phyloP scores from a whole-genome alignment of 345 rosid genomes.

The Heritiera fomes region DNA sequence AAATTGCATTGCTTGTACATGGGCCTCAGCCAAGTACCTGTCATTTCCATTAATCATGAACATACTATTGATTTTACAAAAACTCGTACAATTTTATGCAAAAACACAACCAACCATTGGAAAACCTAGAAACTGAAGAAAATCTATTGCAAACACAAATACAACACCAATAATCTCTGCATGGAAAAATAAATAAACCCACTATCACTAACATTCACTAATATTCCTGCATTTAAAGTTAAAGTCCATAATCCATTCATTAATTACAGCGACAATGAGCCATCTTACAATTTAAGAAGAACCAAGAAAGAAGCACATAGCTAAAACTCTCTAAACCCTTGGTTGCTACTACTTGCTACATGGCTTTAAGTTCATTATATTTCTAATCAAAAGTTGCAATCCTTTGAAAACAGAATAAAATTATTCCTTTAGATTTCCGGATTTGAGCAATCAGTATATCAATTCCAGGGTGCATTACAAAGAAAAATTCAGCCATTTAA shows the following conservation, averaged over 20 bases:
- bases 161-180: neutral
- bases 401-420: too few species aligned
- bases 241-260: neutral
- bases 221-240: neutral
- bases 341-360: too few species aligned
- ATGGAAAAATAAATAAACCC: neutral
- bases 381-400: too few species aligned
- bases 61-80: neutral
- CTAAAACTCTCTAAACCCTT: too few species aligned
- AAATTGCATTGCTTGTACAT: conserved; percentile 97
- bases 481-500: too few species aligned
- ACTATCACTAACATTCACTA: neutral
- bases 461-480: too few species aligned
- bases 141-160: neutral
- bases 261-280: too few species aligned
- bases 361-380: too few species aligned
- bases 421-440: too few species aligned
- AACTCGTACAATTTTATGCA: neutral
- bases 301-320: too few species aligned
- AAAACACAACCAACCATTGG: neutral
- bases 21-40: conserved; percentile 96
- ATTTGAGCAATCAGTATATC: too few species aligned
- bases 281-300: too few species aligned
- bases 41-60: conserved; percentile 15
- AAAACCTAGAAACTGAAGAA: neutral